Evolutionary conservation across 1,284 basidiomycete species (phyloP).

Genomic region (Anthracocystis walkeri): DNA sequence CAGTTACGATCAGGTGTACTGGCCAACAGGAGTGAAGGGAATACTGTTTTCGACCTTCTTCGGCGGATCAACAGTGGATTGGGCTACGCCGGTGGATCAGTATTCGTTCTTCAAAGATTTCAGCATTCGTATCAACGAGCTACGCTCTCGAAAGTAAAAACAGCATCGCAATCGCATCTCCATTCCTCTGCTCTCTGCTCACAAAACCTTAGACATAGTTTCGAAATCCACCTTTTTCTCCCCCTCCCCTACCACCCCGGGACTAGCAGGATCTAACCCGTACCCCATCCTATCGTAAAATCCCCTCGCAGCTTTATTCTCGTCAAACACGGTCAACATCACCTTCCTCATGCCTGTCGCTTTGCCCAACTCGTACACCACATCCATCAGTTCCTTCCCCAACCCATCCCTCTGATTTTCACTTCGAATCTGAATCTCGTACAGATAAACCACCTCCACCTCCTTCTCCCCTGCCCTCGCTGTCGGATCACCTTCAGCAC

Average conservation of each 20-base stretch:
- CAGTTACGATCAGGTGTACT: conserved; percentile 40
- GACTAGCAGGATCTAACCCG: conserved; percentile 72
- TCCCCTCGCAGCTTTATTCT: conserved; percentile 24
- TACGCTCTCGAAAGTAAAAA: neutral
- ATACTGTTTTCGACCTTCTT: conserved; percentile 56
- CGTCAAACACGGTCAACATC: conserved; percentile 48
- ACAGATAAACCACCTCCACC: conserved; percentile 46
- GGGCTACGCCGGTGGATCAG: conserved; percentile 42
- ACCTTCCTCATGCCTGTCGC: conserved; percentile 28
- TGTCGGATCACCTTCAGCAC: conserved; percentile 9
- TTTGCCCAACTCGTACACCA: conserved; percentile 18
- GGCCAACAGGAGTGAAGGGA: conserved; percentile 29
- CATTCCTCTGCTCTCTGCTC: too few species aligned
- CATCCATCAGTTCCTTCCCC: conserved; percentile 34
- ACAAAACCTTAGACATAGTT: conserved; percentile 35
- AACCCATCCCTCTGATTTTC: conserved; percentile 36
- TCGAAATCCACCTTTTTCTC: conserved; percentile 31
- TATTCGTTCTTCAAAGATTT: conserved; percentile 46
- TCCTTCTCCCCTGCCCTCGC: conserved; percentile 15
- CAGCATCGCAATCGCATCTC: neutral
- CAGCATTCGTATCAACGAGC: conserved; percentile 31
- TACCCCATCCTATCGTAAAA: conserved; percentile 43
- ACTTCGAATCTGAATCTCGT: conserved; percentile 39
- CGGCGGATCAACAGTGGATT: conserved; percentile 40
- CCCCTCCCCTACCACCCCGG: conserved; percentile 8